A percentile compares a stretch with the other conserved stretches of the same genome.
Evolutionary conservation across 345 rosid species (phyloP).

Genomic region (Sonneratia caseolaris): DNA sequence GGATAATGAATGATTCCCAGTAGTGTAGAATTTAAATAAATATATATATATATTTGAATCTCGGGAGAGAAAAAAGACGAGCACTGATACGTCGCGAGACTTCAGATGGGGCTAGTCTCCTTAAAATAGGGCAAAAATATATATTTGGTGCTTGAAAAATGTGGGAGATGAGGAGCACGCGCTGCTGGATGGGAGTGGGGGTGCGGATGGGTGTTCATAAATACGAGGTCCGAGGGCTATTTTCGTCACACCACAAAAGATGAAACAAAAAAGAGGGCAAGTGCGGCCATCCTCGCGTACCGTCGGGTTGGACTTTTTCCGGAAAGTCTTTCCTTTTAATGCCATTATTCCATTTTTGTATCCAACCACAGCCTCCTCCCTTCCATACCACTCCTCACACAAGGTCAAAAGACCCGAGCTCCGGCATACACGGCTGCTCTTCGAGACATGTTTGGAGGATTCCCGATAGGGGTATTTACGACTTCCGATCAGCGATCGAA

Average conservation of each 20-base stretch:
- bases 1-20: background rate
- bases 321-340: conserved; percentile 72
- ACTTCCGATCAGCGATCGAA: too few relatives aligned
- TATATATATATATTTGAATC: background rate
- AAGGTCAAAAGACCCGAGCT: too few relatives aligned
- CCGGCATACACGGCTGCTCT: too few relatives aligned
- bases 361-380: conserved; percentile 7
- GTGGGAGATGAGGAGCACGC: conserved; percentile 17
- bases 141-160: background rate
- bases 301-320: conserved; percentile 77
- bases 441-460: too few relatives aligned
- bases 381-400: background rate
- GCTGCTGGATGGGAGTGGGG: conserved; percentile 1
- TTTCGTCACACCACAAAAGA: conserved; percentile 17
- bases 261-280: conserved; percentile 23
- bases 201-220: background rate
- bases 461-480: too few relatives aligned
- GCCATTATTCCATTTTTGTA: conserved; percentile 59
- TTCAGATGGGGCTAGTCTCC: conserved; percentile 8
- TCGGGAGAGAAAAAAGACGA: background rate
- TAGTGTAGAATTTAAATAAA: background rate
- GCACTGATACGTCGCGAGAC: background rate
- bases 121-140: conserved; percentile 1
- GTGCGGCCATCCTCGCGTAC: conserved; percentile 61
- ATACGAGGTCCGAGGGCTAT: conserved; percentile 35